A percentile compares a stretch with the other conserved stretches of the same genome.
Conservation (phyloP, 129 eudicot species). For the Pulicaria dysenterica region DNA sequence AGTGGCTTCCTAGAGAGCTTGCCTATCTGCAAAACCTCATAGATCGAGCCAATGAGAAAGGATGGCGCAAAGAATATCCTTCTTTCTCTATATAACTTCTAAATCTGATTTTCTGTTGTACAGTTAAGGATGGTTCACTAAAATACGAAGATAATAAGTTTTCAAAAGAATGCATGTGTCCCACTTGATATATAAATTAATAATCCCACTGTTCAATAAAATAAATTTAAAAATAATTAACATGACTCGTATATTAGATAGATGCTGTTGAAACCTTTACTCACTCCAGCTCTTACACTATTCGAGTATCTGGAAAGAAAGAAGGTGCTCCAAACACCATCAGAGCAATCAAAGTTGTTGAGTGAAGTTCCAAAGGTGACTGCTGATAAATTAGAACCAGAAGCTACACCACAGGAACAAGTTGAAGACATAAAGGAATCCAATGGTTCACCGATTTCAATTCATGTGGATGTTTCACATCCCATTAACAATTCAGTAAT, state of each 20-base stretch:
- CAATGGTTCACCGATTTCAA: conserved; percentile 31
- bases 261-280: conserved; percentile 44
- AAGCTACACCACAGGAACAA: conserved; percentile 33
- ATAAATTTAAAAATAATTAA: not conserved
- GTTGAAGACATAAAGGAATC: conserved; percentile 13
- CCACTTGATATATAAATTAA: conserved; percentile 7
- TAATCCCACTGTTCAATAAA: not conserved
- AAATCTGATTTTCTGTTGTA: not conserved
- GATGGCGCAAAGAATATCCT: conserved; percentile 97
- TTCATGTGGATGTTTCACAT: conserved; percentile 33
- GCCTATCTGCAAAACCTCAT: conserved; percentile 58
- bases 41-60: conserved; percentile 95
- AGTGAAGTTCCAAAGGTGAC: conserved; percentile 70
- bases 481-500: conserved; percentile 18
- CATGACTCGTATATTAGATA: not conserved
- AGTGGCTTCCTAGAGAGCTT: conserved; percentile 80
- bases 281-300: conserved; percentile 43
- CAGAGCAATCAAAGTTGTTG: conserved; percentile 61
- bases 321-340: conserved; percentile 59
- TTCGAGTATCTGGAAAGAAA: conserved; percentile 57
- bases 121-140: too few species aligned
- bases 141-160: not conserved
- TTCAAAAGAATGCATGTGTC: conserved; percentile 1
- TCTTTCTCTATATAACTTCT: conserved; percentile 1
- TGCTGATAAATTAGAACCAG: conserved; percentile 64